These are phyloP conservation scores for Bipolaris victoriae DNA, from an alignment of 2,329 filamentous ascomycete species.

Conservation along the genomic window DNA sequence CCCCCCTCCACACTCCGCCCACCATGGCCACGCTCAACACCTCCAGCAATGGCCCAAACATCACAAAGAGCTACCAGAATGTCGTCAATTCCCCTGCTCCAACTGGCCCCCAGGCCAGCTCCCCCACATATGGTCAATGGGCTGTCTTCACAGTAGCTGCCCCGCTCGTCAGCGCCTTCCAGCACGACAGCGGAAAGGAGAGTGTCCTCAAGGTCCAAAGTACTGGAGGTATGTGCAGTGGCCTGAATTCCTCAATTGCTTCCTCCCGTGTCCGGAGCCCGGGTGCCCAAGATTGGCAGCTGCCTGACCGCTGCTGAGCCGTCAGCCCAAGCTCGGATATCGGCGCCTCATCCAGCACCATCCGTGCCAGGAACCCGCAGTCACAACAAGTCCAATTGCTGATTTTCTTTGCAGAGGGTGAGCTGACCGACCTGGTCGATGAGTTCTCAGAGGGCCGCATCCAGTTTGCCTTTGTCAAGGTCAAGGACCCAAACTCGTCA, in stretches of 20 bases:
- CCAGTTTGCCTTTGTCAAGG: constrained; percentile 95
- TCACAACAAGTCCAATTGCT: constrained; percentile 26
- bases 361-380: neutral
- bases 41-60: constrained; percentile 60
- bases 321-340: constrained; percentile 23
- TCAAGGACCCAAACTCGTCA: constrained; percentile 90
- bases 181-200: constrained; percentile 83
- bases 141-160: constrained; percentile 92
- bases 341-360: constrained; percentile 8
- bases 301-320: constrained; percentile 4
- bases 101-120: constrained; percentile 64
- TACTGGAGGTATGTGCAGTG: constrained; percentile 72
- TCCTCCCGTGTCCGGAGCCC: neutral
- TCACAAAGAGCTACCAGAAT: constrained; percentile 66
- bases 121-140: constrained; percentile 89
- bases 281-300: constrained; percentile 1
- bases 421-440: constrained; percentile 86
- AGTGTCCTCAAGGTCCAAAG: constrained; percentile 93
- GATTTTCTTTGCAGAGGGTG: constrained; percentile 70
- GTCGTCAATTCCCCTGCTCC: constrained; percentile 67
- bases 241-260: constrained; percentile 10
- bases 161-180: constrained; percentile 90
- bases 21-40: constrained; percentile 75
- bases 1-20: constrained; percentile 16
- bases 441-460: constrained; percentile 97